These are phyloP conservation scores for Botrytis paeoniae DNA, from an alignment of 2,329 filamentous ascomycete genomes.

Conservation along the genomic window DNA sequence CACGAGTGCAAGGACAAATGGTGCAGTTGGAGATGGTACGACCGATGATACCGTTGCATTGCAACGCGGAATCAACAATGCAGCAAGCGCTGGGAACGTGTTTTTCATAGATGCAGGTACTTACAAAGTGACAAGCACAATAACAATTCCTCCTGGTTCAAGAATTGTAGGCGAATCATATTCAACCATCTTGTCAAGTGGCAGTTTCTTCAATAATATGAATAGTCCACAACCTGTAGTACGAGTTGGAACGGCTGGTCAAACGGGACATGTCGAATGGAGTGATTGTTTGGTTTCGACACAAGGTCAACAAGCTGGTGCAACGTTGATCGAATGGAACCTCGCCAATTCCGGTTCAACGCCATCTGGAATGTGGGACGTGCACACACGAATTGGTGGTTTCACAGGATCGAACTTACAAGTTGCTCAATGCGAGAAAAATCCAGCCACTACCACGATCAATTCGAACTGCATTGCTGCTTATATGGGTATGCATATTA, in stretches of 20 bases:
- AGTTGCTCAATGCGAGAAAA: slow-evolving; percentile 49
- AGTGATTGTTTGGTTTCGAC: slow-evolving; percentile 56
- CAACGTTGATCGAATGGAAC: slow-evolving; percentile 66
- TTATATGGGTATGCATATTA: slow-evolving; percentile 39
- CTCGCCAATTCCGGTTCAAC: slow-evolving; percentile 51
- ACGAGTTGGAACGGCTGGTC: slow-evolving; percentile 54
- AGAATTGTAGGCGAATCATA: slow-evolving; percentile 44
- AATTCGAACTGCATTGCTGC: slow-evolving; percentile 38
- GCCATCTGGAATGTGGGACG: slow-evolving; percentile 49
- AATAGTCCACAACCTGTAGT: slow-evolving; percentile 48
- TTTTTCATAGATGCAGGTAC: slow-evolving; percentile 56
- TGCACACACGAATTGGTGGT: slow-evolving; percentile 41
- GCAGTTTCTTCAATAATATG: slow-evolving; percentile 45
- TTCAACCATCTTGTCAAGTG: slow-evolving; percentile 42
- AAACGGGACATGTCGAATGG: slow-evolving; percentile 59
- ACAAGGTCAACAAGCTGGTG: slow-evolving; percentile 59
- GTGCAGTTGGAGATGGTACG: slow-evolving; percentile 50
- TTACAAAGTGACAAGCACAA: slow-evolving; percentile 50
- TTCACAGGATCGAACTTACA: slow-evolving; percentile 38
- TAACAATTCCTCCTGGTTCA: slow-evolving; percentile 45
- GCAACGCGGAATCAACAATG: slow-evolving; percentile 52
- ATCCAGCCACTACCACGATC: slow-evolving; percentile 40
- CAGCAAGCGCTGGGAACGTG: slow-evolving; percentile 48
- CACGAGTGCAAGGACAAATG: slow-evolving; percentile 43
- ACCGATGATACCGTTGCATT: slow-evolving; percentile 60